Evolutionary conservation across 1,139 yeast genomes (phyloP).

Genomic region (Geotrichum europaeum): DNA sequence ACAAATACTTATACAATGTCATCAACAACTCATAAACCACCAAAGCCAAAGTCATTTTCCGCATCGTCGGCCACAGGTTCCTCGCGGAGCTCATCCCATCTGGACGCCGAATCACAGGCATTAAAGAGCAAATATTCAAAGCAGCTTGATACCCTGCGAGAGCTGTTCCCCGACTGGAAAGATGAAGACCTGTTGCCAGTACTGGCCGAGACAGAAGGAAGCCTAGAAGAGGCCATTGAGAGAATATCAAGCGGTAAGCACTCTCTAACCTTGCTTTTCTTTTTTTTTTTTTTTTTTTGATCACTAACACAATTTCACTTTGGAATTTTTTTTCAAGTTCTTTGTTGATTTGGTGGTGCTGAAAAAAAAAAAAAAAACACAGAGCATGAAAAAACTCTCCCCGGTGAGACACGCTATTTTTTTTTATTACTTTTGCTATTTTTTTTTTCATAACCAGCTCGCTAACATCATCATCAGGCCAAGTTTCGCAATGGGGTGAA

Average conservation of each 20-base stretch:
- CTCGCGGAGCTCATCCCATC: constrained; percentile 14
- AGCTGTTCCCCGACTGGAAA: constrained; percentile 94
- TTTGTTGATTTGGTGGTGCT: constrained; percentile 6
- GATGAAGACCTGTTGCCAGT: constrained; percentile 73
- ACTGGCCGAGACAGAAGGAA: constrained; percentile 65
- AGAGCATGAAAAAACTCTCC: neutral
- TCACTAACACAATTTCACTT: neutral
- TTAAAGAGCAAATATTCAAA: constrained; percentile 29
- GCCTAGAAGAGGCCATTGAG: constrained; percentile 73
- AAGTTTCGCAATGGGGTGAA: constrained; percentile 55
- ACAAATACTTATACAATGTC: constrained; percentile 14
- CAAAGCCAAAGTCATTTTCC: constrained; percentile 18
- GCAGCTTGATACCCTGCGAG: constrained; percentile 59
- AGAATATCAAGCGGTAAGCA: constrained; percentile 70
- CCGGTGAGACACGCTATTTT: neutral
- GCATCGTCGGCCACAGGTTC: constrained; percentile 6
- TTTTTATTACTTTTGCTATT: neutral
- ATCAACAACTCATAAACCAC: constrained; percentile 17
- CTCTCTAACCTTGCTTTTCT: neutral
- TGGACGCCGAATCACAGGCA: constrained; percentile 40
- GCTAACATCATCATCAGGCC: constrained; percentile 25
- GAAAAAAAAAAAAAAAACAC: neutral
- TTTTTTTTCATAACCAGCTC: neutral
- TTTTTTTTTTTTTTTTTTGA: neutral
- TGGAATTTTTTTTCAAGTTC: constrained; percentile 35